Conservation (phyloP, 2,329 filamentous ascomycete genomes). For the Penicillium brevicompactum region DNA sequence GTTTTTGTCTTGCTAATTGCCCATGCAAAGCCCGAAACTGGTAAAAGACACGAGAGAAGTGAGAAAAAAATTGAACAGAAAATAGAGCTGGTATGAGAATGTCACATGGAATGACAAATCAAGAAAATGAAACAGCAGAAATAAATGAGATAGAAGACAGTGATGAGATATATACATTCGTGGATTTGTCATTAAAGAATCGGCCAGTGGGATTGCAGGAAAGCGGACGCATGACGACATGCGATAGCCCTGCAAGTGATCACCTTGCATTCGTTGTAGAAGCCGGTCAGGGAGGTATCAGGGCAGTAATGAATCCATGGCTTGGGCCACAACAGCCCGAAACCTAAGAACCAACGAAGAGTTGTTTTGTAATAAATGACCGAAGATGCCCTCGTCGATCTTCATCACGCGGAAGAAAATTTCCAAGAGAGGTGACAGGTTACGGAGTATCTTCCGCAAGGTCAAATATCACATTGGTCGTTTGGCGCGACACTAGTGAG, state of each 20-base stretch:
- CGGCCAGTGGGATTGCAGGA: too few species aligned
- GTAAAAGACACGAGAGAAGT: slow-evolving; percentile 1
- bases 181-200: neutral
- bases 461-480: slow-evolving; percentile 13
- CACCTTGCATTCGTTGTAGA: neutral
- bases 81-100: neutral
- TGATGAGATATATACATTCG: neutral
- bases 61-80: neutral
- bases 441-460: neutral
- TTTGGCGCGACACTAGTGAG: slow-evolving; percentile 25
- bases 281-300: neutral
- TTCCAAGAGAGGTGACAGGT: neutral
- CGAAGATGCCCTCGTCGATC: neutral
- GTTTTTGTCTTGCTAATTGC: neutral
- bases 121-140: neutral
- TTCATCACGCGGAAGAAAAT: neutral
- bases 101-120: neutral
- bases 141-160: neutral
- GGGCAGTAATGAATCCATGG: neutral
- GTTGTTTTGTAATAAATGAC: neutral
- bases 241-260: neutral
- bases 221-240: neutral
- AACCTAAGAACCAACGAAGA: neutral
- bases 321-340: neutral
- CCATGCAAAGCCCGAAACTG: slow-evolving; percentile 2